Percentiles rank a stretch among this genome's conserved stretches.
phyloP scores from a whole-genome alignment of 345 rosid species.

The Barbarea vulgaris region DNA sequence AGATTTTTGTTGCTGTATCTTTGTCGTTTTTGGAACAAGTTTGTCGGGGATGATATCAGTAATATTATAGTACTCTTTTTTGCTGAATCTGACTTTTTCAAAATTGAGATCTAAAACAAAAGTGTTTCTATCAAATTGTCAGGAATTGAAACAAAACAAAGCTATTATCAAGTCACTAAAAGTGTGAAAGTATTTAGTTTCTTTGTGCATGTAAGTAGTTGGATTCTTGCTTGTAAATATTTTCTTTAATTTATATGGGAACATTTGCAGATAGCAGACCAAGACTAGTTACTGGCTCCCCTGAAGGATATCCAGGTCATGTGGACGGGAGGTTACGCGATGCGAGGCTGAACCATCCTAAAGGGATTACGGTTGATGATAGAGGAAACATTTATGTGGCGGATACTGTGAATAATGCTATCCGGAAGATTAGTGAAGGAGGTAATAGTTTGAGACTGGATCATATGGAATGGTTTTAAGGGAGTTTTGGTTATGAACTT shows the following conservation, averaged over 20 bases:
- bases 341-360: slow-evolving; percentile 96
- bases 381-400: slow-evolving; percentile 93
- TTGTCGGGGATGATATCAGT: slow-evolving; percentile 34
- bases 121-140: not conserved
- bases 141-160: slow-evolving; percentile 5
- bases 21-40: slow-evolving; percentile 32
- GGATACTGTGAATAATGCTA: slow-evolving; percentile 89
- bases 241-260: not conserved
- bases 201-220: not conserved
- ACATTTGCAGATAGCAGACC: slow-evolving; percentile 59
- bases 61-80: slow-evolving; percentile 18
- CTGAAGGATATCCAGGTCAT: slow-evolving; percentile 84
- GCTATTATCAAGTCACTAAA: not conserved
- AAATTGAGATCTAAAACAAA: slow-evolving; percentile 33
- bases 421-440: slow-evolving; percentile 91
- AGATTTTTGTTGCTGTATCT: slow-evolving; percentile 39
- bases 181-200: not conserved
- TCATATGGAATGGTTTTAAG: not conserved
- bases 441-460: slow-evolving; percentile 46
- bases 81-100: slow-evolving; percentile 33
- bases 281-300: slow-evolving; percentile 84
- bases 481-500: not conserved
- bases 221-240: slow-evolving; percentile 20
- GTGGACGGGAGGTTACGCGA: slow-evolving; percentile 90
- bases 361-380: slow-evolving; percentile 90